phyloP scores from a whole-genome alignment of 345 rosid species.

The Pistacia integerrima region DNA sequence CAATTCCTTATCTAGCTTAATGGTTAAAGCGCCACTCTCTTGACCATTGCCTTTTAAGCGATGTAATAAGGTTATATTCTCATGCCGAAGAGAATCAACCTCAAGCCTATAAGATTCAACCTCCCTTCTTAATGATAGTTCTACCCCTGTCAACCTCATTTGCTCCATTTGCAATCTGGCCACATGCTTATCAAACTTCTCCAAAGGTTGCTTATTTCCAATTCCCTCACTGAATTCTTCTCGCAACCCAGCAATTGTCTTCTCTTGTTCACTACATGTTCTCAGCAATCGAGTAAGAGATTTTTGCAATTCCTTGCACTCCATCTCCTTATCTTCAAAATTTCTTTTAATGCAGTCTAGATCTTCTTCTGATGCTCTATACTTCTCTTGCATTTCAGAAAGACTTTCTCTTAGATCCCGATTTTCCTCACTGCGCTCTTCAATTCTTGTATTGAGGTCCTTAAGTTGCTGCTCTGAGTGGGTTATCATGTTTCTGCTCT shows the following conservation, averaged over 20 bases:
- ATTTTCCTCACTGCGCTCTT: conserved; percentile 58
- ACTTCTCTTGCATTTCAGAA: conserved; percentile 59
- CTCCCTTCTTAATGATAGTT: conserved; percentile 78
- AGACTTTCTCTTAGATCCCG: conserved; percentile 47
- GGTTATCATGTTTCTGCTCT: conserved; percentile 54
- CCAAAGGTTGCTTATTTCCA: conserved; percentile 47
- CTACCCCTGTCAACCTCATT: conserved; percentile 80
- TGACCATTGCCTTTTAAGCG: conserved; percentile 67
- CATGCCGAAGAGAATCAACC: conserved; percentile 77
- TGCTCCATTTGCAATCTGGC: conserved; percentile 74
- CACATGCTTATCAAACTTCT: conserved; percentile 47
- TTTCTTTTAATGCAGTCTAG: conserved; percentile 54
- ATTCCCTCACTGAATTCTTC: conserved; percentile 49
- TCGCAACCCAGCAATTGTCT: conserved; percentile 78
- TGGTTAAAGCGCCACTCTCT: conserved; percentile 49
- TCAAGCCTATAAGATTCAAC: conserved; percentile 63
- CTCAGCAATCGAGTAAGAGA: conserved; percentile 65
- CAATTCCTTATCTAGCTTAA: conserved; percentile 78
- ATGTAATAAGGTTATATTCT: conserved; percentile 74
- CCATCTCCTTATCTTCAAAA: conserved; percentile 84
- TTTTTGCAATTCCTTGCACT: conserved; percentile 87
- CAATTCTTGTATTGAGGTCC: conserved; percentile 55
- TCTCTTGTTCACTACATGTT: conserved; percentile 83
- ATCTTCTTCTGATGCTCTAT: conserved; percentile 52
- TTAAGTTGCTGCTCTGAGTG: conserved; percentile 60